A percentile compares a stretch with the other conserved stretches of the same genome.
phyloP scores from a whole-genome alignment of 2,329 filamentous ascomycete species.

The Coniella lustricola region DNA sequence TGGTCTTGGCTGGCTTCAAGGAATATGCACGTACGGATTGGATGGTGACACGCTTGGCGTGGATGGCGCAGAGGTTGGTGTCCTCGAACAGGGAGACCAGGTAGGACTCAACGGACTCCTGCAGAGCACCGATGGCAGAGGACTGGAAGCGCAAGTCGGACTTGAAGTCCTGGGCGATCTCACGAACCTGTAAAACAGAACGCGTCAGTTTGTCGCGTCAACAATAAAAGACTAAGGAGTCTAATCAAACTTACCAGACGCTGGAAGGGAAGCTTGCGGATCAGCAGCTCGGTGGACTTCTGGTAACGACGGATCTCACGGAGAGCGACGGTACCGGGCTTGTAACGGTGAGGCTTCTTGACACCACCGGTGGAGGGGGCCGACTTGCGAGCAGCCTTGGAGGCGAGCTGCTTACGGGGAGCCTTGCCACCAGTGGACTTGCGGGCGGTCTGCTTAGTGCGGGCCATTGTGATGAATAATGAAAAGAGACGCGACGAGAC shows the following conservation, averaged over 20 bases:
- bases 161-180: constrained; percentile 95
- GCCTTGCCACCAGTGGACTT: constrained; percentile 78
- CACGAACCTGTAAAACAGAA: constrained; percentile 55
- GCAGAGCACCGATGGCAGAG: constrained; percentile 91
- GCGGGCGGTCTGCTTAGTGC: constrained; percentile 61
- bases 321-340: constrained; percentile 92
- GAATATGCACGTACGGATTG: constrained; percentile 52
- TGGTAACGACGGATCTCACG: constrained; percentile 98
- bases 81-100: constrained; percentile 97
- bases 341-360: constrained; percentile 90
- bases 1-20: not conserved
- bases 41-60: constrained; percentile 99
- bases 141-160: constrained; percentile 96
- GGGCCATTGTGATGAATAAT: constrained; percentile 45
- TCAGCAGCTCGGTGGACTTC: constrained; percentile 91
- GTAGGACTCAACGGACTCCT: constrained; percentile 98
- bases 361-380: constrained; percentile 94
- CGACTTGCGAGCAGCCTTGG: constrained; percentile 98
- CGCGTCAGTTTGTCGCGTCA: constrained; percentile 19
- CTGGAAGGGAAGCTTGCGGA: constrained; percentile 97
- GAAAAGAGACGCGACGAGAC: constrained; percentile 16
- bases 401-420: constrained; percentile 92
- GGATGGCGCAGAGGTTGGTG: constrained; percentile 96
- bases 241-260: constrained; percentile 57
- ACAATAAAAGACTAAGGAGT: not conserved